These are phyloP conservation scores for Leccinum boreale DNA, from an alignment of 768 basidiomycete species.

Conservation along the genomic window DNA sequence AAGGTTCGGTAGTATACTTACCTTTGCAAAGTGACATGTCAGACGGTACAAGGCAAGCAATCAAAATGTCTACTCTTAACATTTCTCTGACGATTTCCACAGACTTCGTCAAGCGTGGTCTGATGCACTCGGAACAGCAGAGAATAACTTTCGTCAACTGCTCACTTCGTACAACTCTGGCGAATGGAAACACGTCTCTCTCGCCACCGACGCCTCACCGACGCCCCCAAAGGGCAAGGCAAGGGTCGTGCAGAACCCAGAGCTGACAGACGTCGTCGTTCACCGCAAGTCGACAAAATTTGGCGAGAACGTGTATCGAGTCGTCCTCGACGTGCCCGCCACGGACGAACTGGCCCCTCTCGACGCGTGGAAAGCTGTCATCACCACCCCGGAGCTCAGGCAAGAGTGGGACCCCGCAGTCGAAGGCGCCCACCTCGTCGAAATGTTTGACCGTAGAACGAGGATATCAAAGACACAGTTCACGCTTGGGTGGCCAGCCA, in stretches of 20 bases:
- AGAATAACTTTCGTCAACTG: constrained; percentile 73
- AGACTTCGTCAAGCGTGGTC: constrained; percentile 86
- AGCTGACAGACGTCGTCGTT: constrained; percentile 69
- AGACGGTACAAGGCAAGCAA: constrained; percentile 58
- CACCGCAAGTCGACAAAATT: constrained; percentile 67
- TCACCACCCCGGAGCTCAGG: constrained; percentile 83
- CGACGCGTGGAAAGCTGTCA: constrained; percentile 76
- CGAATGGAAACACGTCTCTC: constrained; percentile 79
- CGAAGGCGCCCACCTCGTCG: constrained; percentile 75
- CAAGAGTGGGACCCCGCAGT: constrained; percentile 95
- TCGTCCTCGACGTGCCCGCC: constrained; percentile 73
- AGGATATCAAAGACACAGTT: constrained; percentile 89
- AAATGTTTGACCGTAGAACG: constrained; percentile 83
- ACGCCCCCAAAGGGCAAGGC: constrained; percentile 61
- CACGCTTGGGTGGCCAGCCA: constrained; percentile 94
- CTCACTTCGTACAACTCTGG: constrained; percentile 64
- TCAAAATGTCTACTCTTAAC: background rate
- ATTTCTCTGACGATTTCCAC: background rate
- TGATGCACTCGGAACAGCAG: constrained; percentile 68
- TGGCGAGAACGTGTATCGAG: constrained; percentile 77
- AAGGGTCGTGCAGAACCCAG: constrained; percentile 48
- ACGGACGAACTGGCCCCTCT: constrained; percentile 56
- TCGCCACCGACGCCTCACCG: constrained; percentile 36
- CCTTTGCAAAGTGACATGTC: constrained; percentile 34
- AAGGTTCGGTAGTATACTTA: too few relatives aligned